These are phyloP conservation scores for Coccomyxa sp. DNA, from an alignment of 139 green algal species.

Conservation along the genomic window DNA sequence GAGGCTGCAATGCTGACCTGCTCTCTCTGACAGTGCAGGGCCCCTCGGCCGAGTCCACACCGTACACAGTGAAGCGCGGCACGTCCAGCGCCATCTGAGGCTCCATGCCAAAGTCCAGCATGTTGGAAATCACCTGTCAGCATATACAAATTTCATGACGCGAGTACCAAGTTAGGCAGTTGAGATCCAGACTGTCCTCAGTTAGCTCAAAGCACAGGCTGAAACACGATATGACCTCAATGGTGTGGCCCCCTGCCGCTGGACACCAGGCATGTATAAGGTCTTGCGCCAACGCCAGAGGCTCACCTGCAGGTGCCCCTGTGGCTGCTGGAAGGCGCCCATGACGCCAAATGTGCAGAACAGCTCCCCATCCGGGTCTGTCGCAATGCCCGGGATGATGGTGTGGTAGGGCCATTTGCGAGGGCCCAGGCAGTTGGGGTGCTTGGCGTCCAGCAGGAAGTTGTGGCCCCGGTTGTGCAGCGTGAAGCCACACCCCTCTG, in stretches of 20 bases:
- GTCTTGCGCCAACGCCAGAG: no score
- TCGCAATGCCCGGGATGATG: slow-evolving; percentile 59
- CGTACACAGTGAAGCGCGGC: slow-evolving; percentile 55
- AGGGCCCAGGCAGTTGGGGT: slow-evolving; percentile 53
- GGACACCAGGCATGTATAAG: no score
- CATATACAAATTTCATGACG: no score
- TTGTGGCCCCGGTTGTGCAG: slow-evolving; percentile 46
- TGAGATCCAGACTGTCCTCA: no score
- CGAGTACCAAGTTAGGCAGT: no score
- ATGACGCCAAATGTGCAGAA: slow-evolving; percentile 39
- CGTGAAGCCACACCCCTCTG: slow-evolving; percentile 62
- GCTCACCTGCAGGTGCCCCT: slow-evolving; percentile 56
- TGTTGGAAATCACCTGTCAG: slow-evolving; percentile 50
- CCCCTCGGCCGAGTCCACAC: slow-evolving; percentile 38
- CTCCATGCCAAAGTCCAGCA: slow-evolving; percentile 64
- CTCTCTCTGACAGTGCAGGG: slow-evolving; percentile 28
- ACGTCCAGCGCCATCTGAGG: slow-evolving; percentile 62
- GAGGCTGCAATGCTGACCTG: slow-evolving; percentile 3
- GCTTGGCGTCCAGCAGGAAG: slow-evolving; percentile 41
- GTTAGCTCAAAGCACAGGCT: no score
- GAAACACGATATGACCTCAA: no score
- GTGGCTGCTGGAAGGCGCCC: slow-evolving; percentile 72
- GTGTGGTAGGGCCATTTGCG: slow-evolving; percentile 63
- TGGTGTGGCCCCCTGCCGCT: no score
- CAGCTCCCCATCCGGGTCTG: slow-evolving; percentile 26